A percentile compares a stretch with the other conserved stretches of the same genome.
phyloP scores from a whole-genome alignment of 1,284 basidiomycete species.

The Cystobasidium sp. region DNA sequence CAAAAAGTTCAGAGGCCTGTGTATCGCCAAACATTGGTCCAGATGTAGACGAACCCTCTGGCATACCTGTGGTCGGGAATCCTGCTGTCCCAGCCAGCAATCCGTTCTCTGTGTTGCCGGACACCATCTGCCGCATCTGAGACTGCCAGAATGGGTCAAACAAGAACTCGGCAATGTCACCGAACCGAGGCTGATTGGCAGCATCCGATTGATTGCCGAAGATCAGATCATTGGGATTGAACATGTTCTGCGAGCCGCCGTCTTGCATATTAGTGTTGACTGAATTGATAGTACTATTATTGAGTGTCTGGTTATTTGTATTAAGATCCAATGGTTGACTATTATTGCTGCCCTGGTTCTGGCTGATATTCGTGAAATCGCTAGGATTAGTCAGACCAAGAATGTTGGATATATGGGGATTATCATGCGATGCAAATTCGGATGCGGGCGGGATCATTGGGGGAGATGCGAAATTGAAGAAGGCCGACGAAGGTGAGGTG shows the following conservation, averaged over 20 bases:
- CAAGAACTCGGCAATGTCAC: slow-evolving; percentile 37
- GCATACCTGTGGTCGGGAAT: background rate
- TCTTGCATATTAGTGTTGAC: background rate
- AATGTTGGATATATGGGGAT: slow-evolving; percentile 35
- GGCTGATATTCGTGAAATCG: background rate
- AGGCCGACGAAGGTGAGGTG: slow-evolving; percentile 28
- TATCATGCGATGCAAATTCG: slow-evolving; percentile 26
- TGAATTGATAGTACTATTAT: background rate
- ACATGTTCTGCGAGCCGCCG: background rate
- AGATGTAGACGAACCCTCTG: background rate
- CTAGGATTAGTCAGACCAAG: slow-evolving; percentile 22
- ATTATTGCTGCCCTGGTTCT: background rate
- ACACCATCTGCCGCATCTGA: slow-evolving; percentile 26
- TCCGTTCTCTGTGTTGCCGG: background rate
- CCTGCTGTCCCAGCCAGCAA: background rate
- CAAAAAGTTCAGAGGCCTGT: slow-evolving; percentile 9
- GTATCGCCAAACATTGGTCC: slow-evolving; percentile 22
- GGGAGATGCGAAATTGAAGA: slow-evolving; percentile 30
- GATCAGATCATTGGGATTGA: background rate
- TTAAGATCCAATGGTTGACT: background rate
- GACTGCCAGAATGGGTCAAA: slow-evolving; percentile 43
- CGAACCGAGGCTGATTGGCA: background rate
- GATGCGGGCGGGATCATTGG: slow-evolving; percentile 31
- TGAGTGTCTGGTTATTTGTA: background rate
- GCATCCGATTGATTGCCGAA: background rate